Evolutionary conservation across 192 early-diverging fungal genomes (phyloP).

Genomic region (Mortierella alpina): DNA sequence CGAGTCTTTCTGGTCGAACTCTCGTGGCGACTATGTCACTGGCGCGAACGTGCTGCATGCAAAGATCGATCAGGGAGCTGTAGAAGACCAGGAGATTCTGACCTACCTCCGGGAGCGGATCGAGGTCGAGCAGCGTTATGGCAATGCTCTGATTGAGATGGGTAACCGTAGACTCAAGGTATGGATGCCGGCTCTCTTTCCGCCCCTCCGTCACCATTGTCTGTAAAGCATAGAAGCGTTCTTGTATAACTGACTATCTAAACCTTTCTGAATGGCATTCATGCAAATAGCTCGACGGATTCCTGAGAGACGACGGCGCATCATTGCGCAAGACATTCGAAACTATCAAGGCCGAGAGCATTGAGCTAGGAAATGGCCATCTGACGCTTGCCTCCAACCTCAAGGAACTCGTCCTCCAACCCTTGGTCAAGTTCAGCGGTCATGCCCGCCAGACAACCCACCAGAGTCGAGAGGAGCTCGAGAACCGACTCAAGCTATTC

Average conservation of each 20-base stretch:
- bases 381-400: conserved; percentile 54
- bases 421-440: conserved; percentile 57
- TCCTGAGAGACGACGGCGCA: conserved; percentile 66
- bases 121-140: conserved; percentile 59
- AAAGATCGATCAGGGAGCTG: conserved; percentile 62
- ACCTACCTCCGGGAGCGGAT: conserved; percentile 62
- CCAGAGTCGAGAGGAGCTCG: conserved; percentile 58
- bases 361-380: conserved; percentile 57
- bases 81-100: conserved; percentile 69
- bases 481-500: conserved; percentile 61
- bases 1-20: conserved; percentile 54
- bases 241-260: not conserved
- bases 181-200: not conserved
- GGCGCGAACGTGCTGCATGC: conserved; percentile 62
- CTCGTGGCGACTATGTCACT: conserved; percentile 56
- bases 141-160: conserved; percentile 45
- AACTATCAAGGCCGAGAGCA: conserved; percentile 58
- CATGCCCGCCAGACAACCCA: conserved; percentile 50
- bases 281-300: conserved; percentile 54
- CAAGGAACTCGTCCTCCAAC: conserved; percentile 57
- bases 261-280: not conserved
- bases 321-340: conserved; percentile 60
- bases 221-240: not conserved
- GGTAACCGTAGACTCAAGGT: conserved; percentile 42
- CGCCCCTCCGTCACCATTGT: not conserved